A percentile compares a stretch with the other conserved stretches of the same genome.
Conservation (phyloP, 257 asterid species). For the Capsicum pubescens region DNA sequence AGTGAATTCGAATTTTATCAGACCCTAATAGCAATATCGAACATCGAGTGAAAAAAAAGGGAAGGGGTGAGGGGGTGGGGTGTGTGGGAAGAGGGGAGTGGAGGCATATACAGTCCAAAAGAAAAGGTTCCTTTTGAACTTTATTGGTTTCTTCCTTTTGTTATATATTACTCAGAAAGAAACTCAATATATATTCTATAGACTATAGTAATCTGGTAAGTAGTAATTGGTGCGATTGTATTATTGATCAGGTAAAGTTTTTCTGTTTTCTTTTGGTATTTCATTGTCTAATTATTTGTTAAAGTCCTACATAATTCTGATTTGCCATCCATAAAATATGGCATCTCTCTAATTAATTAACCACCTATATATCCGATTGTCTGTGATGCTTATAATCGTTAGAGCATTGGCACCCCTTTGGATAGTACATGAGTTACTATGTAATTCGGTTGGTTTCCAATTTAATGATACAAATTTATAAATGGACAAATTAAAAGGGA, state of each 20-base stretch:
- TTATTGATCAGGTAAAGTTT: background rate
- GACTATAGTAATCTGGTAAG: too few species aligned
- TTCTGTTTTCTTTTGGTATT: constrained; percentile 10
- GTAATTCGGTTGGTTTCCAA: background rate
- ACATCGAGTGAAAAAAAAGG: too few species aligned
- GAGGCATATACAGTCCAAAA: background rate
- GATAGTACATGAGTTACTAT: constrained; percentile 3
- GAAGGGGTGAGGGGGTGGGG: too few species aligned
- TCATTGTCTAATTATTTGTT: background rate
- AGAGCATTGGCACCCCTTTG: background rate
- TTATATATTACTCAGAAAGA: background rate
- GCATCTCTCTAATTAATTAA: background rate
- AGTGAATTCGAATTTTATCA: too few species aligned
- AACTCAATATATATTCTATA: too few species aligned
- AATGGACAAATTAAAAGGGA: background rate
- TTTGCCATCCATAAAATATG: background rate
- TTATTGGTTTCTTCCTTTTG: background rate
- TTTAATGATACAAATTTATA: background rate
- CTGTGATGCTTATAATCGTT: constrained; percentile 18
- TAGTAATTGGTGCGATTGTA: background rate
- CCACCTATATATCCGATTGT: background rate
- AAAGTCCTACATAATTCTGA: background rate
- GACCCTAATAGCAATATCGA: too few species aligned
- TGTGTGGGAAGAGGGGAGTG: background rate
- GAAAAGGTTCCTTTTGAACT: background rate